Percentiles rank a stretch among this genome's conserved stretches.
Evolutionary conservation across 106 monocot species (phyloP).

Genomic region (Dioscorea dumetorum): DNA sequence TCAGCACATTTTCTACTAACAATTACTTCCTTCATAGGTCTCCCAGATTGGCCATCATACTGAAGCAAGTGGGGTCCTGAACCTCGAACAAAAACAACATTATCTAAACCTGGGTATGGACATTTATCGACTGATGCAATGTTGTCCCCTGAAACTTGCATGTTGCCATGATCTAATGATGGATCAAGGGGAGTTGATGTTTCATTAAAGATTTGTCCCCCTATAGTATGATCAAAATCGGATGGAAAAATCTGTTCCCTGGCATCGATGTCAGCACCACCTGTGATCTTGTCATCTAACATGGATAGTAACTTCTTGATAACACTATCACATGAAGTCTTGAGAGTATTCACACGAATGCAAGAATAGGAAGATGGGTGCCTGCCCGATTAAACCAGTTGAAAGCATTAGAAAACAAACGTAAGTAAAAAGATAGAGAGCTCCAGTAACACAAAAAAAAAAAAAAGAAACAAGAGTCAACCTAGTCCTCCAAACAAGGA

Average conservation of each 20-base stretch:
- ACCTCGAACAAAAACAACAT: conserved; percentile 82
- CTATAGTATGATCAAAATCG: conserved; percentile 11
- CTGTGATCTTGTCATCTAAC: conserved; percentile 20
- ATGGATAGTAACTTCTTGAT: conserved; percentile 39
- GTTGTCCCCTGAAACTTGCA: conserved; percentile 8
- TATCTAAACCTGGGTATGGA: conserved; percentile 48
- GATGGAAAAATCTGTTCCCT: background rate
- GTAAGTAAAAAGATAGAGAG: background rate
- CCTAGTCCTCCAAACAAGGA: background rate
- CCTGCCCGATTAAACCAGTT: conserved; percentile 29
- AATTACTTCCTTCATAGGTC: conserved; percentile 75
- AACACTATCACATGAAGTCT: conserved; percentile 46
- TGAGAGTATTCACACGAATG: conserved; percentile 80
- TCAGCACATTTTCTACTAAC: conserved; percentile 98
- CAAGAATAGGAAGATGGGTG: conserved; percentile 85
- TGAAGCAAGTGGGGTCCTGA: conserved; percentile 66
- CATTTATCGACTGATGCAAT: conserved; percentile 35
- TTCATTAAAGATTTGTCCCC: conserved; percentile 1
- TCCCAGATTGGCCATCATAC: conserved; percentile 22
- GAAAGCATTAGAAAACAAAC: background rate
- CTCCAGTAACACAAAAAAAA: background rate
- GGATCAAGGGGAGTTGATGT: background rate
- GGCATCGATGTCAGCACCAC: conserved; percentile 7
- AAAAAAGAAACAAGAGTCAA: background rate
- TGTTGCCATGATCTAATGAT: no score